Conservation (phyloP, 257 asterid species). For the Solanum peruvianum region DNA sequence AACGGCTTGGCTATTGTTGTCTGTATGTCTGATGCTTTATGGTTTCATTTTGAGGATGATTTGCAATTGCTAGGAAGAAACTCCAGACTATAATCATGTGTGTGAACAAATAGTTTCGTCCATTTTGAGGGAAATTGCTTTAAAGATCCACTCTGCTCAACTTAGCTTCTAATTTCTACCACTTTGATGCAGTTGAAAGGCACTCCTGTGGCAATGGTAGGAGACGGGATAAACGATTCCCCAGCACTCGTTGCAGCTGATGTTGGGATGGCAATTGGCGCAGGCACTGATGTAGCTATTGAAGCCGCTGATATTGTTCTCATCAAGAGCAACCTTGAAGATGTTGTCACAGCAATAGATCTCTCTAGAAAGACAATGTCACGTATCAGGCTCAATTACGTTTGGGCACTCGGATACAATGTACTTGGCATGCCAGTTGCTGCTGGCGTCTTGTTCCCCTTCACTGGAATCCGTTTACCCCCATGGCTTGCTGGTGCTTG, state of each 20-base stretch:
- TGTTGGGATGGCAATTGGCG: slow-evolving; percentile 95
- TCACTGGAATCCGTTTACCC: slow-evolving; percentile 70
- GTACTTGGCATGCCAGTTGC: slow-evolving; percentile 88
- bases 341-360: slow-evolving; percentile 77
- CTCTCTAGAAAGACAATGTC: slow-evolving; percentile 82
- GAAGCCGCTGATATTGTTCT: slow-evolving; percentile 95
- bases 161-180: neutral
- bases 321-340: slow-evolving; percentile 79
- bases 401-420: slow-evolving; percentile 92
- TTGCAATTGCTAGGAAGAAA: neutral
- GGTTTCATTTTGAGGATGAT: neutral
- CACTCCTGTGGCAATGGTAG: slow-evolving; percentile 74
- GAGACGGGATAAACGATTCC: slow-evolving; percentile 90
- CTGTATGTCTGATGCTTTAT: neutral
- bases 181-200: slow-evolving; percentile 58
- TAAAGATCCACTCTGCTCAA: neutral
- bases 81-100: neutral
- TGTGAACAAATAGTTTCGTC: neutral
- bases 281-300: slow-evolving; percentile 91
- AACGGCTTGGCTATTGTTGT: too few relatives aligned
- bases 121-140: neutral
- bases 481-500: slow-evolving; percentile 99
- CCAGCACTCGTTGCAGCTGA: slow-evolving; percentile 93
- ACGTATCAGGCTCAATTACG: slow-evolving; percentile 64
- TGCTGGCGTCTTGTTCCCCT: slow-evolving; percentile 75